These are phyloP conservation scores for Myriosclerotinia curreyana DNA, from an alignment of 2,329 filamentous ascomycete genomes.

Conservation along the genomic window DNA sequence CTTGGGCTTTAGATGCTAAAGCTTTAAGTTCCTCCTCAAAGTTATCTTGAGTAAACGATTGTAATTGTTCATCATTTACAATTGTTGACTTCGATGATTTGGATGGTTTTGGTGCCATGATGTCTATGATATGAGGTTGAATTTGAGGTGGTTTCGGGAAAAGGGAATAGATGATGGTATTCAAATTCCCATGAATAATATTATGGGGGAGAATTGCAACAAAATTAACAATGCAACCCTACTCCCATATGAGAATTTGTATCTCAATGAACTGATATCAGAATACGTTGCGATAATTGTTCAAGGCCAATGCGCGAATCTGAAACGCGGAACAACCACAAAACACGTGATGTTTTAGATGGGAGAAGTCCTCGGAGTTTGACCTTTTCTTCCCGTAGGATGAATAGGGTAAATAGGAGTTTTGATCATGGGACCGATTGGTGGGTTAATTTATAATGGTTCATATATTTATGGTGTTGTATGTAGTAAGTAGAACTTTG, in stretches of 20 bases:
- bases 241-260: not conserved
- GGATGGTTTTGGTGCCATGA: conserved; percentile 28
- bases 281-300: conserved; percentile 21
- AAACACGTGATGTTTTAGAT: conserved; percentile 19
- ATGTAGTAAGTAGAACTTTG: not conserved
- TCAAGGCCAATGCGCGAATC: conserved; percentile 28
- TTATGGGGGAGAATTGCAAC: not conserved
- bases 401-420: conserved; percentile 10
- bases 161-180: not conserved
- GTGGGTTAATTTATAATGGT: not conserved
- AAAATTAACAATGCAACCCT: not conserved
- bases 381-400: conserved; percentile 5
- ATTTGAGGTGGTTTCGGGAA: not conserved
- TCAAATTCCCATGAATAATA: not conserved
- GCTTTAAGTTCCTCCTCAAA: conserved; percentile 40
- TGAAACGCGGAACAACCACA: conserved; percentile 28
- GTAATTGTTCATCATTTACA: conserved; percentile 12
- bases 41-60: conserved; percentile 37
- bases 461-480: not conserved
- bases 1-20: conserved; percentile 37
- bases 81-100: conserved; percentile 12
- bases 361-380: conserved; percentile 9
- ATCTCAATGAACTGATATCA: conserved; percentile 1
- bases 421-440: not conserved
- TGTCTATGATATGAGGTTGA: conserved; percentile 13